These are phyloP conservation scores for Trichoderma oligosporum DNA, from an alignment of 2,329 filamentous ascomycete genomes.

Conservation along the genomic window DNA sequence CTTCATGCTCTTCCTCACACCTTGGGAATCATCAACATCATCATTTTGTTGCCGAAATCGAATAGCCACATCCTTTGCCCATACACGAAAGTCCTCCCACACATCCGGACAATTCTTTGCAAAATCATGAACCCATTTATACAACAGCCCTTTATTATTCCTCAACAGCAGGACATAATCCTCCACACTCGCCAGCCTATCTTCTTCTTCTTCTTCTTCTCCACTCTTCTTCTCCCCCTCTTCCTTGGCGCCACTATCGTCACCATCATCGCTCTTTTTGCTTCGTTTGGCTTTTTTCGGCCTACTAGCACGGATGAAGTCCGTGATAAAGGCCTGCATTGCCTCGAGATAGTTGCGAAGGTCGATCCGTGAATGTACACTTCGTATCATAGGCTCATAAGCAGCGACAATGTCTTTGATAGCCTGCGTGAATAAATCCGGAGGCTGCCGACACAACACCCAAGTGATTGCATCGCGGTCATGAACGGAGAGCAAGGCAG, in stretches of 20 bases:
- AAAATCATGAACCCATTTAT: slow-evolving; percentile 68
- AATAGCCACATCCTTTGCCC: slow-evolving; percentile 54
- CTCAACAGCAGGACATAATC: slow-evolving; percentile 67
- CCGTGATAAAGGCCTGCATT: slow-evolving; percentile 64
- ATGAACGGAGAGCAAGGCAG: slow-evolving; percentile 64
- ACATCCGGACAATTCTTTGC: slow-evolving; percentile 65
- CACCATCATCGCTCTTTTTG: neutral
- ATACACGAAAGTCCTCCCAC: slow-evolving; percentile 56
- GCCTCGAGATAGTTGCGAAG: slow-evolving; percentile 65
- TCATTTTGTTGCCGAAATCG: slow-evolving; percentile 48
- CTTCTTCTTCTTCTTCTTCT: slow-evolving; percentile 26
- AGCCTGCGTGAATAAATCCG: slow-evolving; percentile 68
- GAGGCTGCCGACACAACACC: slow-evolving; percentile 63
- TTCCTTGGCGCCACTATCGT: slow-evolving; percentile 4
- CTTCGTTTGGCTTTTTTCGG: slow-evolving; percentile 35
- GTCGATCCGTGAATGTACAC: slow-evolving; percentile 67
- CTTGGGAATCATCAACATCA: slow-evolving; percentile 23
- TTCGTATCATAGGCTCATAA: slow-evolving; percentile 71
- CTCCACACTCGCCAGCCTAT: slow-evolving; percentile 57
- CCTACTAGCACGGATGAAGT: slow-evolving; percentile 61
- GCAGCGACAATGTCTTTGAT: slow-evolving; percentile 62
- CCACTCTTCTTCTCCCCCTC: no score
- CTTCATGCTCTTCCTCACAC: slow-evolving; percentile 36
- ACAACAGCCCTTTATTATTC: slow-evolving; percentile 59
- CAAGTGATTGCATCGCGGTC: slow-evolving; percentile 69